phyloP scores from a whole-genome alignment of 257 asterid species.

The Solanum microdontum region DNA sequence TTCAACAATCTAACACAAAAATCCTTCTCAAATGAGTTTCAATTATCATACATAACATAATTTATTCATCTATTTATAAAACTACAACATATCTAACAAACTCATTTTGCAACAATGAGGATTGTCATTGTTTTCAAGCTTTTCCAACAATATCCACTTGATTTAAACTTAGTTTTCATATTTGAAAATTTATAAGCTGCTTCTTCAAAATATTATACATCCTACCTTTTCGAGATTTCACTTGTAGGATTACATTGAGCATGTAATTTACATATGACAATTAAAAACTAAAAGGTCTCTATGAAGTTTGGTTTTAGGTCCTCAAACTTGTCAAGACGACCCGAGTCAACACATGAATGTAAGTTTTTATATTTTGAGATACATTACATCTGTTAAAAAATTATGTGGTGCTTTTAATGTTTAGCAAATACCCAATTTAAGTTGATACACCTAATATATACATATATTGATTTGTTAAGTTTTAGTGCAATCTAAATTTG shows the following conservation, averaged over 20 bases:
- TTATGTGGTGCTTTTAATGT: not conserved
- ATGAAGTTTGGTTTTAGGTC: too few species aligned
- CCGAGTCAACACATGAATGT: too few species aligned
- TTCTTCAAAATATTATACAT: not conserved
- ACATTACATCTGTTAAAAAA: too few species aligned
- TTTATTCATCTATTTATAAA: not conserved
- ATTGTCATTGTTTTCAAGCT: not conserved
- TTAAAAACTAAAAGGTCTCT: too few species aligned
- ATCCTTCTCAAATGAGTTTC: not conserved
- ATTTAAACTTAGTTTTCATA: not conserved
- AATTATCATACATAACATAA: not conserved
- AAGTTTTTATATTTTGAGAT: too few species aligned
- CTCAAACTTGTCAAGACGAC: too few species aligned
- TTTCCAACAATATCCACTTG: not conserved
- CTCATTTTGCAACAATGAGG: not conserved
- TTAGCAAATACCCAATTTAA: not conserved
- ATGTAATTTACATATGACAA: too few species aligned
- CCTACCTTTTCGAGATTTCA: not conserved
- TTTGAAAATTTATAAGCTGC: not conserved
- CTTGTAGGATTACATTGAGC: too few species aligned
- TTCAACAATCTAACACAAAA: not conserved
- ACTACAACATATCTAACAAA: not conserved
- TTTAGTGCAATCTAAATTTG: too few species aligned
- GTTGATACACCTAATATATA: not conserved
- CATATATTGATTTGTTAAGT: too few species aligned